Percentiles rank a stretch among this genome's conserved stretches.
These are phyloP conservation scores for Beauveria sp. DNA, from an alignment of 2,329 filamentous ascomycete genomes.

Conservation along the genomic window DNA sequence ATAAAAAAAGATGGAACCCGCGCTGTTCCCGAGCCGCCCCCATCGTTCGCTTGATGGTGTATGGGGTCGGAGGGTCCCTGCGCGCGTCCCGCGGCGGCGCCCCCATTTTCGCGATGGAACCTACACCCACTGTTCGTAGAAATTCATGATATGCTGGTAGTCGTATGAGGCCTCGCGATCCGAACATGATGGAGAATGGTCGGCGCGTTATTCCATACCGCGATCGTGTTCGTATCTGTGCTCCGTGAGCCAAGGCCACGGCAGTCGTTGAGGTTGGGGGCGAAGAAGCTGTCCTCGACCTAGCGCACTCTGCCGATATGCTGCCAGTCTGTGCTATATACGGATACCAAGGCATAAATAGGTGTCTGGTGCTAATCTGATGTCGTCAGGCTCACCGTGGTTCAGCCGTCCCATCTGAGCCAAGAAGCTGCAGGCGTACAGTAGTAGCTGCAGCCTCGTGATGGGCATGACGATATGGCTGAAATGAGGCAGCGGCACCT, in stretches of 20 bases:
- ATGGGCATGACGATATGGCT: background rate
- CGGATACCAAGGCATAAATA: background rate
- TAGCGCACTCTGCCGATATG: background rate
- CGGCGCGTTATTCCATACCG: background rate
- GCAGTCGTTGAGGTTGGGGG: no score
- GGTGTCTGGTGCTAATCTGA: background rate
- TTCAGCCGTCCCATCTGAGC: background rate
- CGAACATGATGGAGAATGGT: background rate
- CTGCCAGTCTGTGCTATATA: background rate
- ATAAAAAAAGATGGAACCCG: background rate
- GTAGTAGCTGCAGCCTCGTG: background rate
- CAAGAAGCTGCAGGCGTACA: background rate
- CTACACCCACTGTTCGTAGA: no score
- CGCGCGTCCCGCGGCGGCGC: slow-evolving; percentile 4
- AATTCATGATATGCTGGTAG: no score
- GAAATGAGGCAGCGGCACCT: background rate
- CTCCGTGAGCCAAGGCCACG: no score
- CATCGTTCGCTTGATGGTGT: background rate
- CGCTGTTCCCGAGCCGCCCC: background rate
- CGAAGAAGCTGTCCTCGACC: no score
- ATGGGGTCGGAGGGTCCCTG: background rate
- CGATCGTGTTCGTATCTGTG: background rate
- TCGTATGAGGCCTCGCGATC: background rate
- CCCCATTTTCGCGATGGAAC: background rate
- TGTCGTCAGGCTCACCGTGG: background rate